Percentiles rank a stretch among this genome's conserved stretches.
Conservation (phyloP, 2,329 filamentous ascomycete genomes). For the Septoria linicola region DNA sequence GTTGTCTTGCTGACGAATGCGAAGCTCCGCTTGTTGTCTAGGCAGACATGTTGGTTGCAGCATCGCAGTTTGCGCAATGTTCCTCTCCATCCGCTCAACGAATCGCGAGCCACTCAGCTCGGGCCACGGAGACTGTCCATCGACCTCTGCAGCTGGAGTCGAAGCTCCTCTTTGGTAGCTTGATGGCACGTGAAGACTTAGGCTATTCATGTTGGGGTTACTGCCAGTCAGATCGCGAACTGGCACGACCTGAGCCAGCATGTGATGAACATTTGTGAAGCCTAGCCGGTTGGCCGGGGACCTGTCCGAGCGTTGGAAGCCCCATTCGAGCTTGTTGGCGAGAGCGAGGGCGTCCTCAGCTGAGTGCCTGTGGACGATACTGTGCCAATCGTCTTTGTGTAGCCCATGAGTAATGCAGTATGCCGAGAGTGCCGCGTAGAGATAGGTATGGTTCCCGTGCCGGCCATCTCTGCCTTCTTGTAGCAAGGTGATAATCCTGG, state of each 20-base stretch:
- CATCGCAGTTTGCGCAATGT: background rate
- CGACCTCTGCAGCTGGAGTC: background rate
- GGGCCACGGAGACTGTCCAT: background rate
- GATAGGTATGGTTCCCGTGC: background rate
- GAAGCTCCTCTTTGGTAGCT: background rate
- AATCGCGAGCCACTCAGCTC: background rate
- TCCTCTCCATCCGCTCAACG: background rate
- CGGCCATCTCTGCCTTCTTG: slow-evolving; percentile 13
- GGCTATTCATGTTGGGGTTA: too few species aligned
- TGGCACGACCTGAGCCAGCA: slow-evolving; percentile 8
- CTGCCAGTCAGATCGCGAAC: background rate
- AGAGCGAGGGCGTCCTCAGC: slow-evolving; percentile 2
- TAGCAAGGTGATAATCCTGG: background rate
- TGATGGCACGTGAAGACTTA: background rate
- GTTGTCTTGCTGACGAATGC: background rate
- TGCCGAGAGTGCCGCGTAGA: slow-evolving; percentile 1
- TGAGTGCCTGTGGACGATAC: background rate
- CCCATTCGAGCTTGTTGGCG: slow-evolving; percentile 14
- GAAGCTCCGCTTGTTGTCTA: background rate
- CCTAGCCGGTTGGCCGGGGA: slow-evolving; percentile 11
- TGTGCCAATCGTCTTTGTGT: slow-evolving; percentile 1
- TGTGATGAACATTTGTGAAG: slow-evolving; percentile 5
- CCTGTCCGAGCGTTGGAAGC: background rate
- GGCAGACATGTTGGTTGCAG: background rate
- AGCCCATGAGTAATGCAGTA: slow-evolving; percentile 6